Base-by-base conservation (phyloP, 768 basidiomycete genomes). In the Termitomyces sp. region DNA sequence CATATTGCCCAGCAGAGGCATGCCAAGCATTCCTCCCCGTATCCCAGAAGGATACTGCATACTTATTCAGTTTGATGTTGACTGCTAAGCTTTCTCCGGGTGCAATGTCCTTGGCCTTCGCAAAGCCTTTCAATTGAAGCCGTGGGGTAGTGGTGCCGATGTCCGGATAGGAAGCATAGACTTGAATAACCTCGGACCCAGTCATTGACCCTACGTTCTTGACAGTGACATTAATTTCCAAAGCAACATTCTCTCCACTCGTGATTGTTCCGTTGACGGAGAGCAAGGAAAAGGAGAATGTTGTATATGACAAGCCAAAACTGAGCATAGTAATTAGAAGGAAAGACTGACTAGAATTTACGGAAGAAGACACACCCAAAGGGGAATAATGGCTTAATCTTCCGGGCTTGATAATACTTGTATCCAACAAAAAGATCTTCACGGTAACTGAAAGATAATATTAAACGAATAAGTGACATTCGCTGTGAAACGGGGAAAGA, bases 241-340 rank as follows among this genome's bases (percentile, higher is more conserved):
- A 60, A 6, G 54, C 59, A 60, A 81, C 64, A 51, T 63, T 56
- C 8, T 65, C 62, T 20, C 69, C 69, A 33, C 66, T 56, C 6
- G 64, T 20, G 34, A 68, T 61, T 28, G 62, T 61, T 47, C 62
- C 68, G 18, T 73, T 71, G 29, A 84, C 65, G 1, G 63, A 58
- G 7, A 88, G 67, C 52, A 82, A 71, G 0, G 78, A 78, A 39
- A 86, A 76, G 2, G 70, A 66, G 67, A 92, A 93, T 1, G 75
- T 80, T 5, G 90, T 90, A 70, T 92, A 93, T 0, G 89, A 91
- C 10, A 91, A 73, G 28, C 90, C 90, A 62, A 78, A 82, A 4
- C 87, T 88, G 55, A 20, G 22, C n/a, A 53, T 26, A 57, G 26
- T 2, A 12, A 44, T 62, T n/a, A 63, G 36, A 41, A 45, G 13